phyloP scores from a whole-genome alignment of 2,329 filamentous ascomycete species.

The Colletotrichum limetticola region DNA sequence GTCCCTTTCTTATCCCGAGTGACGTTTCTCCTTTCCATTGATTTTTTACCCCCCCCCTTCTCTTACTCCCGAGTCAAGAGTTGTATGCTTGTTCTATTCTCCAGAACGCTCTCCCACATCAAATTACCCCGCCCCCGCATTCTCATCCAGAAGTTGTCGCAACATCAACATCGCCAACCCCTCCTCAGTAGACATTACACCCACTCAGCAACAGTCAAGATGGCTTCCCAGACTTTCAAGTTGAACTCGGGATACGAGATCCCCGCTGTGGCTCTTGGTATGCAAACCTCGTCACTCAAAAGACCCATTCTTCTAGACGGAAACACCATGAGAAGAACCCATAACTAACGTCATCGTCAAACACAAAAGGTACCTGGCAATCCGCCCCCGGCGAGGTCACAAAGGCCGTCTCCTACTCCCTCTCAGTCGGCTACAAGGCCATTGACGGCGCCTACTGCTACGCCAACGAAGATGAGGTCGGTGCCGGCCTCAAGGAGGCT shows the following conservation, averaged over 20 bases:
- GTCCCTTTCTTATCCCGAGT: neutral
- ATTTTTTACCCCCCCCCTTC: too few species aligned
- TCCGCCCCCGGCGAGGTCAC: constrained; percentile 68
- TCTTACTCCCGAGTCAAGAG: neutral
- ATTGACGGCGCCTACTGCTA: constrained; percentile 83
- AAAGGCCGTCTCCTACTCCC: constrained; percentile 67
- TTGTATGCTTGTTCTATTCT: neutral
- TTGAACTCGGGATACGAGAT: constrained; percentile 74
- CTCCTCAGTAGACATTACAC: constrained; percentile 5
- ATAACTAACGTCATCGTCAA: neutral
- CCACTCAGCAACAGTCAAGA: constrained; percentile 39
- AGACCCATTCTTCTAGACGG: neutral
- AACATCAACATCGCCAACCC: neutral
- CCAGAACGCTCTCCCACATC: neutral
- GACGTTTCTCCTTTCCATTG: neutral
- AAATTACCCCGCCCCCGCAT: constrained; percentile 31
- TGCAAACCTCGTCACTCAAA: constrained; percentile 44
- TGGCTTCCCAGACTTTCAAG: constrained; percentile 68
- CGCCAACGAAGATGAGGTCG: constrained; percentile 86
- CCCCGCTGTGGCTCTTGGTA: constrained; percentile 71
- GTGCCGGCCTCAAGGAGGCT: constrained; percentile 79
- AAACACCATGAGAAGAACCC: neutral
- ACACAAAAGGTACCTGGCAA: constrained; percentile 70
- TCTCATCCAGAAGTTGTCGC: neutral
- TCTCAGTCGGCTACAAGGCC: constrained; percentile 66